phyloP scores from a whole-genome alignment of 2,329 filamentous ascomycete genomes.

The Cercospora sojina region DNA sequence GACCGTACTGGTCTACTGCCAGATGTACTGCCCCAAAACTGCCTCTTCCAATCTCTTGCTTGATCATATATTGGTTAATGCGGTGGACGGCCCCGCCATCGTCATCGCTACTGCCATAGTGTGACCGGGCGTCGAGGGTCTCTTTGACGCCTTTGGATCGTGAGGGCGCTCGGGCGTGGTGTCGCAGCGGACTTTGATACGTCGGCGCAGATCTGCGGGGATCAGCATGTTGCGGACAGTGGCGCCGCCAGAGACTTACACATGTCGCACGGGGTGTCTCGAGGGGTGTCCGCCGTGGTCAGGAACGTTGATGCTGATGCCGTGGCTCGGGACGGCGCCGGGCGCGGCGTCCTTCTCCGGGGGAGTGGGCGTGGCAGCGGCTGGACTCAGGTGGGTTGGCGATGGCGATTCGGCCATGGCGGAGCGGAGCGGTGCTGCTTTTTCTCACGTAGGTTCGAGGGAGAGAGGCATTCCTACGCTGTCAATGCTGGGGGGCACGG shows the following conservation, averaged over 20 bases:
- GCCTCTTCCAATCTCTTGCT: constrained; percentile 92
- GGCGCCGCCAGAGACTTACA: constrained; percentile 42
- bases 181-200: constrained; percentile 63
- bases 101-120: constrained; percentile 80
- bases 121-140: constrained; percentile 84
- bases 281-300: constrained; percentile 39
- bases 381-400: constrained; percentile 7
- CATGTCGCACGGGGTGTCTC: constrained; percentile 52
- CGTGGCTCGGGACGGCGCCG: constrained; percentile 45
- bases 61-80: constrained; percentile 93
- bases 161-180: constrained; percentile 62
- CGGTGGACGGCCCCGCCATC: constrained; percentile 78
- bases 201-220: constrained; percentile 55
- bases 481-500: background rate
- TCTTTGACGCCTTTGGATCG: constrained; percentile 69
- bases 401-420: constrained; percentile 16
- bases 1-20: constrained; percentile 83
- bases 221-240: constrained; percentile 7
- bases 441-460: constrained; percentile 7
- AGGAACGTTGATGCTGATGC: constrained; percentile 50
- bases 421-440: constrained; percentile 5
- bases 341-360: constrained; percentile 23
- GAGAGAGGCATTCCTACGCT: constrained; percentile 7
- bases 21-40: constrained; percentile 93
- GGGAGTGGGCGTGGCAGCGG: background rate